Percentiles rank a stretch among this genome's conserved stretches.
These are phyloP conservation scores for Syzygium syzygioides DNA, from an alignment of 441 rosid species.

Conservation along the genomic window DNA sequence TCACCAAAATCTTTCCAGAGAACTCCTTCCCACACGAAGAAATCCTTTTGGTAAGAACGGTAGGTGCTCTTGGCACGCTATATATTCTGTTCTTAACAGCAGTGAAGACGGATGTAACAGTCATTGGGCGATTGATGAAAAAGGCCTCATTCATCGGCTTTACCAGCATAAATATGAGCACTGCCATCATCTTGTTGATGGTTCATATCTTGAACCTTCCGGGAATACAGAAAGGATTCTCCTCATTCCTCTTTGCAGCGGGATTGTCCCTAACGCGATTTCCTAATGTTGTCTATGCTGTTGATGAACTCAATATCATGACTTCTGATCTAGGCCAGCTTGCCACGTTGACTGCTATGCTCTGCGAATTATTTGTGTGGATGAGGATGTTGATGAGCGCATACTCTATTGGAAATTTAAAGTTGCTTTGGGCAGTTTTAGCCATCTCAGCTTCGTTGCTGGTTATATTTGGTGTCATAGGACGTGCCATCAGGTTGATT, in stretches of 20 bases:
- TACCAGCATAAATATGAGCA: background rate
- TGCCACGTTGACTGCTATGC: background rate
- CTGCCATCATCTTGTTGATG: background rate
- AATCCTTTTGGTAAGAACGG: background rate
- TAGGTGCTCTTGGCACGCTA: background rate
- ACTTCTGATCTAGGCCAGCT: conserved; percentile 5
- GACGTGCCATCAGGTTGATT: background rate
- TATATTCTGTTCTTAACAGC: conserved; percentile 10
- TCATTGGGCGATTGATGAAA: background rate
- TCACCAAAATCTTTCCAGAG: background rate
- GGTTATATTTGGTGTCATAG: background rate
- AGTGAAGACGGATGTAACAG: conserved; percentile 11
- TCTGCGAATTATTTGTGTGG: background rate
- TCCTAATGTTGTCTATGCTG: background rate
- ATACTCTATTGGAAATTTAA: background rate
- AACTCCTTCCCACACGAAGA: background rate
- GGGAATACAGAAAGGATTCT: background rate
- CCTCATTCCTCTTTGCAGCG: background rate
- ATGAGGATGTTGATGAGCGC: background rate
- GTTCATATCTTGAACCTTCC: background rate
- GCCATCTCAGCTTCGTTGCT: background rate
- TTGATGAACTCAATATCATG: conserved; percentile 5
- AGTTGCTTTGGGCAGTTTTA: background rate
- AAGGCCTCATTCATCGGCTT: background rate
- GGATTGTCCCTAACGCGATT: background rate